phyloP scores from a whole-genome alignment of 805 yeast genomes.

The Candida dajiaensis region DNA sequence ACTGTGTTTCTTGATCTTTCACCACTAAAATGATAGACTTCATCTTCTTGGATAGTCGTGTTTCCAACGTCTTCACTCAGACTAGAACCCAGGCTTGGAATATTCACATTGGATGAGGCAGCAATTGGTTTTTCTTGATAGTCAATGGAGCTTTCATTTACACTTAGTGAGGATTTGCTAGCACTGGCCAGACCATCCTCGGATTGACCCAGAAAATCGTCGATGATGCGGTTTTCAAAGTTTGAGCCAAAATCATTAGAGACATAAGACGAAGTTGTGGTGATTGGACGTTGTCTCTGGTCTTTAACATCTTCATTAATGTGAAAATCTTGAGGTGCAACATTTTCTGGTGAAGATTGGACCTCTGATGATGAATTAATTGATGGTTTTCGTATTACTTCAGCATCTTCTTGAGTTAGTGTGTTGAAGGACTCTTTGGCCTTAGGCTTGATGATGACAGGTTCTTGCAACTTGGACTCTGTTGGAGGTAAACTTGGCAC shows the following conservation, averaged over 20 bases:
- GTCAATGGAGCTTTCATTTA: constrained; percentile 7
- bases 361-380: background rate
- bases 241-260: constrained; percentile 16
- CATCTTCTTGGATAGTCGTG: constrained; percentile 17
- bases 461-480: constrained; percentile 3
- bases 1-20: constrained; percentile 1
- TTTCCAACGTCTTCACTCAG: constrained; percentile 21
- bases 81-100: constrained; percentile 18
- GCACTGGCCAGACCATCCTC: constrained; percentile 10
- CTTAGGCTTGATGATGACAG: constrained; percentile 10
- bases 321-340: constrained; percentile 8
- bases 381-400: constrained; percentile 1
- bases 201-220: constrained; percentile 19
- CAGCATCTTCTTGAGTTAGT: background rate
- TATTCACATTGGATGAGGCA: constrained; percentile 23
- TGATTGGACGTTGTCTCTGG: background rate
- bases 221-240: constrained; percentile 22
- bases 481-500: background rate
- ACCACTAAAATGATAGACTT: constrained; percentile 4
- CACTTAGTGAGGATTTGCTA: constrained; percentile 1
- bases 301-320: background rate
- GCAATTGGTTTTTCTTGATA: constrained; percentile 23
- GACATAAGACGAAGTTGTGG: constrained; percentile 10
- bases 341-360: constrained; percentile 9
- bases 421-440: background rate